A percentile compares a stretch with the other conserved stretches of the same genome.
These are phyloP conservation scores for Coleophoma cylindrospora DNA, from an alignment of 2,329 filamentous ascomycete genomes.

Conservation along the genomic window DNA sequence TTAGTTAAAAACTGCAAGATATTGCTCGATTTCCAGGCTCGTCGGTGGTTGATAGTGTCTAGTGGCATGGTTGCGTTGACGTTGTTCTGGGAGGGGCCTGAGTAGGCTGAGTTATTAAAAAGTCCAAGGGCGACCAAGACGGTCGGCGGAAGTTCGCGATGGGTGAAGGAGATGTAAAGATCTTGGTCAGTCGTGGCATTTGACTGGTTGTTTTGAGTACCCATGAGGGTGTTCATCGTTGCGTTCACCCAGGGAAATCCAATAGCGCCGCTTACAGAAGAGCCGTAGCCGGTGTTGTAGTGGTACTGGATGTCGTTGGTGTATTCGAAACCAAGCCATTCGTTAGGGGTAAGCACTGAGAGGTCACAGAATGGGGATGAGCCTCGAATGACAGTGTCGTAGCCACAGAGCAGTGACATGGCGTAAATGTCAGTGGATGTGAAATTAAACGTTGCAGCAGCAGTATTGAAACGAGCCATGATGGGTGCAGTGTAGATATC, in stretches of 20 bases:
- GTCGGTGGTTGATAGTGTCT: constrained; percentile 40
- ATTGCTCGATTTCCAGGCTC: constrained; percentile 44
- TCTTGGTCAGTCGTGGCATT: constrained; percentile 34
- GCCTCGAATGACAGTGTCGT: constrained; percentile 44
- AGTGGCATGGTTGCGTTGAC: constrained; percentile 45
- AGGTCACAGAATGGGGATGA: constrained; percentile 41
- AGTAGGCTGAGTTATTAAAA: constrained; percentile 47
- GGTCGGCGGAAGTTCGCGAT: constrained; percentile 47
- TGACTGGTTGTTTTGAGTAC: constrained; percentile 22
- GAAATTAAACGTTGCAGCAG: constrained; percentile 46
- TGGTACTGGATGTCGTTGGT: constrained; percentile 43
- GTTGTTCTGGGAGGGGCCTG: constrained; percentile 32
- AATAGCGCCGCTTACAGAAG: constrained; percentile 36
- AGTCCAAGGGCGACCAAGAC: constrained; percentile 48
- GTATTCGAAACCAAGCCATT: constrained; percentile 45
- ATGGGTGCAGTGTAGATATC: constrained; percentile 43
- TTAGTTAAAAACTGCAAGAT: constrained; percentile 50
- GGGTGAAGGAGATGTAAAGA: constrained; percentile 49
- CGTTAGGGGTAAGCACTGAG: constrained; percentile 36
- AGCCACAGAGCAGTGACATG: constrained; percentile 45
- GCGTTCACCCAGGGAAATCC: constrained; percentile 49
- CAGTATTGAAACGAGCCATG: constrained; percentile 37
- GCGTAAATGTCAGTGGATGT: constrained; percentile 43
- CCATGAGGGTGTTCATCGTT: constrained; percentile 34
- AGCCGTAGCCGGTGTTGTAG: constrained; percentile 48